phyloP scores from a whole-genome alignment of 2,329 filamentous ascomycete species.

The Colletotrichum incanum region DNA sequence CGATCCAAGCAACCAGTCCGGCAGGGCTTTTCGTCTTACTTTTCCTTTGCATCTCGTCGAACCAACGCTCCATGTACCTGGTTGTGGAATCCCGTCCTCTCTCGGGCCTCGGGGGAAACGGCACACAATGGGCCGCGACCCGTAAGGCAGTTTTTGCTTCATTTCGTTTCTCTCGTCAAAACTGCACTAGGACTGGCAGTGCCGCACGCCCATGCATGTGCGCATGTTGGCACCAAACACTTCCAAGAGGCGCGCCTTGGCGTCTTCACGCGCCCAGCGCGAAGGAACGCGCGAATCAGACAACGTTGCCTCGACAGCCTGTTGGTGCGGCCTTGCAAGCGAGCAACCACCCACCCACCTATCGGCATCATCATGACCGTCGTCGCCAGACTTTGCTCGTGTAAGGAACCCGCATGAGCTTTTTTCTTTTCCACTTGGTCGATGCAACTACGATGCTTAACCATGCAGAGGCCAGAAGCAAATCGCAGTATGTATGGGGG shows the following conservation, averaged over 20 bases:
- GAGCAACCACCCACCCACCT: slow-evolving; percentile 17
- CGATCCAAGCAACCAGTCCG: not conserved
- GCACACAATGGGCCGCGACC: slow-evolving; percentile 23
- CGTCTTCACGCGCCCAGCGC: slow-evolving; percentile 19
- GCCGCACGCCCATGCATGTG: slow-evolving; percentile 21
- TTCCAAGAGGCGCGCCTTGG: slow-evolving; percentile 32
- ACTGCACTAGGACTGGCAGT: slow-evolving; percentile 5
- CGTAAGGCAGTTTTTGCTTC: slow-evolving; percentile 42
- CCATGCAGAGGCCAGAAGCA: not conserved
- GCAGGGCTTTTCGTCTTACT: slow-evolving; percentile 14
- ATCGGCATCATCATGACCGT: slow-evolving; percentile 10
- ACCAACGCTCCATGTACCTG: slow-evolving; percentile 32
- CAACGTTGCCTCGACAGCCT: not conserved
- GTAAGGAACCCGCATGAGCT: not conserved
- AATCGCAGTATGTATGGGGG: slow-evolving; percentile 9
- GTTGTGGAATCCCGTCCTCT: slow-evolving; percentile 17
- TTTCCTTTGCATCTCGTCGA: not conserved
- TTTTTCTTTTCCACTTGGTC: not conserved
- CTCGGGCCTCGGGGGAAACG: slow-evolving; percentile 33
- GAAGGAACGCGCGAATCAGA: slow-evolving; percentile 11
- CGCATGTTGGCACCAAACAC: slow-evolving; percentile 22
- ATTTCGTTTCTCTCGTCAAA: slow-evolving; percentile 25
- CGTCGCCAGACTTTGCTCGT: not conserved
- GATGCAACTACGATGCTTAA: not conserved
- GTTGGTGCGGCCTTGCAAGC: slow-evolving; percentile 18